phyloP scores from a whole-genome alignment of 495 filamentous ascomycete species.

The Neurospora africana region DNA sequence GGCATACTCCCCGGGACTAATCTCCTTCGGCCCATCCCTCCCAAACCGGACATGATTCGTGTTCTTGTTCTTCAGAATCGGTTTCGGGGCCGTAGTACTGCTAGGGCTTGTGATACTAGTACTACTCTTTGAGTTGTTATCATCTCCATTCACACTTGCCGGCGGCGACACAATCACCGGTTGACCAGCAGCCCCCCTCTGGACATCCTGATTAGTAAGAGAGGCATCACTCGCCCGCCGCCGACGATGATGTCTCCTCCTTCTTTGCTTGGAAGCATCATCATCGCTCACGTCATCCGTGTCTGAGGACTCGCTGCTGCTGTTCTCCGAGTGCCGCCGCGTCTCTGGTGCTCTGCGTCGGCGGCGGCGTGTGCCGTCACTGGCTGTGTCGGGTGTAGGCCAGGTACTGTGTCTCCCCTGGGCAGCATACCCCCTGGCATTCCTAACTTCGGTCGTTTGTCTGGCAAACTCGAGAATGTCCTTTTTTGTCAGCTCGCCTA shows the following conservation, averaged over 20 bases:
- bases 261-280: neutral
- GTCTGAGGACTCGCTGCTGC: constrained; percentile 12
- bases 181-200: constrained; percentile 10
- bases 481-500: constrained; percentile 49
- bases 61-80: constrained; percentile 42
- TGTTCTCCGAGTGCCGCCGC: neutral
- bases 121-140: constrained; percentile 19
- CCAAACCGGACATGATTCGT: constrained; percentile 38
- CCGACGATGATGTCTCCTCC: neutral
- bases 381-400: constrained; percentile 9
- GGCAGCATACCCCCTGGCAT: constrained; percentile 13
- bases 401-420: neutral
- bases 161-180: constrained; percentile 36
- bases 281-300: constrained; percentile 15
- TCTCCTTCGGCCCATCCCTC: constrained; percentile 25
- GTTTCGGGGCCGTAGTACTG: constrained; percentile 33
- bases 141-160: constrained; percentile 16
- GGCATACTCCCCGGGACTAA: constrained; percentile 16
- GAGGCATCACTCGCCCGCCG: neutral
- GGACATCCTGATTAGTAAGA: constrained; percentile 14
- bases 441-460: constrained; percentile 46
- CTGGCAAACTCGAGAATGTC: constrained; percentile 51
- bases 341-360: neutral
- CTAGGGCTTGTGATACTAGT: constrained; percentile 27
- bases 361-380: neutral